Base-by-base conservation (phyloP, 768 basidiomycete species). In the Lactarius hatsudake region DNA sequence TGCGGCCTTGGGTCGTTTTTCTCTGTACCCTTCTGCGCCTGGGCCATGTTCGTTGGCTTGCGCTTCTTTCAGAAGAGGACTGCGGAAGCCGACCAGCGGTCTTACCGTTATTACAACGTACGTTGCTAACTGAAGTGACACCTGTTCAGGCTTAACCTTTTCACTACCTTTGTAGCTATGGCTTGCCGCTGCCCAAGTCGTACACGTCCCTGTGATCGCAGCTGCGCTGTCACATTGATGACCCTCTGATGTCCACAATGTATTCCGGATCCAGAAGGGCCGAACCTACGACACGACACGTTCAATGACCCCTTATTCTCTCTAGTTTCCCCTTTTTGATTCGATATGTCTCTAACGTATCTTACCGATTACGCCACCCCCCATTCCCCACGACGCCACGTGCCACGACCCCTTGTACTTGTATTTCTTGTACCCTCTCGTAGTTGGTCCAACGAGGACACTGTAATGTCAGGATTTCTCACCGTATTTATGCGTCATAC, bases 101-200 rank as follows among this genome's bases (percentile, higher is more conserved):
- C 75, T 1, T 76, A 73, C 64, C 71, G 73, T 26, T 71, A 73
- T 64, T 76, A 75, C 59, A 76, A 76, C 58, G 76, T 76, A 48
- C 17, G 75, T 20, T 61, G 20, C 23, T 48, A 7, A 15, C 30
- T 2, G 8, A 30, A 9, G 38, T 26, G 13, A 8, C n/a, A 9
- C 5, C n/a, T 5, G 23, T 45, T 28, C 38, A 26, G 6, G 26
- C 26, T 30, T 17, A 51, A 40, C 18, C 9, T 26, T 28, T 34
- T 8, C n/a, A 10, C 3, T 13, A 28, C n/a, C 18, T 12, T 20
- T 30, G 45, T 2, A 65, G 64, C n/a, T 66, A 12, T 66, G 65
- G 65, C 61, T 66, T 4, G 32, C 61, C 23, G 60, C 43, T 36
- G 65, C 65, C 2, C 65, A 66, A 38, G 61, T 66, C 61, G 61